phyloP scores from a whole-genome alignment of 2,329 filamentous ascomycete genomes.

The Cylindrodendrum hubeiense region DNA sequence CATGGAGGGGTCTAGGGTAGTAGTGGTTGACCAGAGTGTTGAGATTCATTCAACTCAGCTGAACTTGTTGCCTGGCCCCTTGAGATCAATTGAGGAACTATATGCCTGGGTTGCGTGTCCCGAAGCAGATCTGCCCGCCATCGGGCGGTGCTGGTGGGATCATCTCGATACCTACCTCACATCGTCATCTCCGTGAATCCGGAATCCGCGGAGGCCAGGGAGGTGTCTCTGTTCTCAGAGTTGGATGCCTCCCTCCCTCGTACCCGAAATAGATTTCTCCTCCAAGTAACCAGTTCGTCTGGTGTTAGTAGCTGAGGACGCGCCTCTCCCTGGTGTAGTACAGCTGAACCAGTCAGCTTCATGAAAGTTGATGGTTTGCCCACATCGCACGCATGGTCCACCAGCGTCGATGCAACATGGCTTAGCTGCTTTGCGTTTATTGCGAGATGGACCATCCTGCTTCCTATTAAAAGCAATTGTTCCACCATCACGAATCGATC shows the following conservation, averaged over 20 bases:
- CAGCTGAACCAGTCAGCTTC: conserved; percentile 10
- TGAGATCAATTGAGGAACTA: background rate
- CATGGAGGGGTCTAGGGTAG: conserved; percentile 3
- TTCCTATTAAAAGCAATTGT: conserved; percentile 18
- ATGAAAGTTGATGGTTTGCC: background rate
- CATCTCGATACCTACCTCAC: background rate
- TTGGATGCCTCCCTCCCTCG: conserved; percentile 12
- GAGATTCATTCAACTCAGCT: background rate
- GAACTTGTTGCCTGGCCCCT: background rate
- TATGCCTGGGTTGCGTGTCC: no score
- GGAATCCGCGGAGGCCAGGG: background rate
- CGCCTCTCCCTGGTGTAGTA: conserved; percentile 4
- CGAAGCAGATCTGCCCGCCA: no score
- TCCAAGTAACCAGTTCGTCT: conserved; percentile 7
- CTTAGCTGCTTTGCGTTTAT: conserved; percentile 11
- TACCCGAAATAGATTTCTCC: conserved; percentile 13
- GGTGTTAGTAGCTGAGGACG: conserved; percentile 1
- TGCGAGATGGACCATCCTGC: conserved; percentile 1
- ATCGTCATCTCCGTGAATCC: background rate
- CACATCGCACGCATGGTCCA: conserved; percentile 16
- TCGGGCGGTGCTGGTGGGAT: no score
- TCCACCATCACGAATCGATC: conserved; percentile 17
- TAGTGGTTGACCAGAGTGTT: background rate
- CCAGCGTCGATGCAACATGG: conserved; percentile 1
- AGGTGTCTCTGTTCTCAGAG: background rate